Base-by-base conservation (phyloP, 2,329 filamentous ascomycete species). In the Pyricularia sp. region DNA sequence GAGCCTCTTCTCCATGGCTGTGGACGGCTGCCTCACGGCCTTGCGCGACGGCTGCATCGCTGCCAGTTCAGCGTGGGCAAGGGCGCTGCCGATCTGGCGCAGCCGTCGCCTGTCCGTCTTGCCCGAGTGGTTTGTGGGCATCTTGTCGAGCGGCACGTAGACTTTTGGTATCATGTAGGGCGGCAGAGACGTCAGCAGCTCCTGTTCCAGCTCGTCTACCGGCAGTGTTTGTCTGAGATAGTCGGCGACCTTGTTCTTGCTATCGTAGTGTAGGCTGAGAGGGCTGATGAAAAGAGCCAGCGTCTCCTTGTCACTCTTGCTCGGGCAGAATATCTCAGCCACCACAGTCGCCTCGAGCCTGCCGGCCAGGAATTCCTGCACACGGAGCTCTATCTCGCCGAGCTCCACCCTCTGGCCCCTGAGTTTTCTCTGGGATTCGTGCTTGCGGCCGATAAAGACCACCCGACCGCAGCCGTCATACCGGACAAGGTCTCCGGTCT, bases 81-180 rank as follows among this genome's bases (percentile, higher is more conserved):
- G 76, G 2, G 78, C 75, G 4, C 76, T 73, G 0, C 81, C 82
- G 59, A 84, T 74, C 70, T 81, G 80, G 12, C 81, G 79, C 20
- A 84, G 77, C 25, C 76, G 79, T 74, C 83, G 84, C 64, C 82
- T 78, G 70, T 85, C 82, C 0, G 78, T 82, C 76, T 85, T 85
- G 6, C 82, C 81, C 4, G 82, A 84, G 1, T 83, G 81, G 4
- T 83, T 72, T 1, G 80, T 77, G 0, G 83, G 83, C 76, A 84
- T 83, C 23, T 76, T 73, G 11, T 75, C 72, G 6, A 84, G 74
- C 1, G 81, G 81, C 58, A 84, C 78, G 67, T 82, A 83, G 2
- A 79, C 79, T 0, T 81, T 79, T 0, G 83, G 83, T 0, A 84
- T 77, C 82, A 84, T 84, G 73, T 84, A 84, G 36, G 76, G 73